Evolutionary conservation across 108 stramenopile species (phyloP), one percentile per base, ranked within the genome.

Genomic region (Poteriospumella lacustris): DNA sequence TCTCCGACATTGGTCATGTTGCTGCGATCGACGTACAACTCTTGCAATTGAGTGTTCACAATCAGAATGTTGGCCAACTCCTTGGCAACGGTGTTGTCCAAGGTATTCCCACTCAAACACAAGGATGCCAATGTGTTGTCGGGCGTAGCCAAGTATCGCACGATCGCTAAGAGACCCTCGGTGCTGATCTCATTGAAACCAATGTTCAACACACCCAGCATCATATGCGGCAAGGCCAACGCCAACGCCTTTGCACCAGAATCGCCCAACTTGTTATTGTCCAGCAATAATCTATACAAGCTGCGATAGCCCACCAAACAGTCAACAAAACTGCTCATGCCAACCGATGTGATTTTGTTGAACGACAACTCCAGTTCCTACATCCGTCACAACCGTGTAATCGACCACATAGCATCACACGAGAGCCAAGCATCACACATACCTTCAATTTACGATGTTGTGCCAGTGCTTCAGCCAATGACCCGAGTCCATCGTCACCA

Each of bases 361-460:
- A 64, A 64, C 5, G 60, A 64, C 3, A 64, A 24, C 36, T 64
- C 60, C 60, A 64, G 36, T 24, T 24, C 60, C 60, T 64, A 64
- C 5, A 52, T 52, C 47, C 47, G 19, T 52, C 47, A n/a, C n/a
- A n/a, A n/a, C n/a, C n/a, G n/a, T n/a, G n/a, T n/a, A n/a, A n/a
- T n/a, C n/a, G n/a, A n/a, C n/a, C n/a, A n/a, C n/a, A 52, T 19
- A 52, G 19, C 19, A 52, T 19, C 9, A 52, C 19, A 52, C 47
- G 19, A 15, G 9, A 52, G 15, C 47, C 9, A 15, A 9, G 47
- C 47, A 52, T 19, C 19, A 15, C 19, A 52, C 47, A 34, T 64
- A 64, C 60, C 60, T 64, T 64, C 3, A 64, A 34, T 3, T 64
- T 64, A 9, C 60, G 60, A 64, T 64, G 60, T 34, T 64, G 60